Percentiles rank a stretch among this genome's conserved stretches.
phyloP scores from a whole-genome alignment of 2,329 filamentous ascomycete genomes.

The Aureobasidium sp. region DNA sequence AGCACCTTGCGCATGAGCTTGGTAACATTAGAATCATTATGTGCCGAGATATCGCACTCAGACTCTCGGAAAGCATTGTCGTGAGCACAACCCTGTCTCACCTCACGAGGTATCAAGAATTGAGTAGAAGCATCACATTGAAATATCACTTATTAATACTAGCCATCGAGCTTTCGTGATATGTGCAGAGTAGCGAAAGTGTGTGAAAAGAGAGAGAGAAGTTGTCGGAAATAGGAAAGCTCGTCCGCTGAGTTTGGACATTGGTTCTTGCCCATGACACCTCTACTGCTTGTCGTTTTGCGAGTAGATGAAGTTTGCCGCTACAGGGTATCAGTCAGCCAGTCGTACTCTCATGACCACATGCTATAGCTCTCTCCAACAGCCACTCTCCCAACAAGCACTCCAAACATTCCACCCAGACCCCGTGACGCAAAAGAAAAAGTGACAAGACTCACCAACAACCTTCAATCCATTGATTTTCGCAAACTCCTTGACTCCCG shows the following conservation, averaged over 20 bases:
- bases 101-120: not conserved
- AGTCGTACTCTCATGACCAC: not conserved
- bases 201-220: not conserved
- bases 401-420: not conserved
- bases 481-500: constrained; percentile 46
- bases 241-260: too few relatives aligned
- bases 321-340: constrained; percentile 17
- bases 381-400: not conserved
- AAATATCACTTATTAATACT: too few relatives aligned
- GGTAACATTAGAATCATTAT: not conserved
- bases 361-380: too few relatives aligned
- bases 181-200: not conserved
- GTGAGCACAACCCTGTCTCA: not conserved
- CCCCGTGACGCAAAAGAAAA: not conserved
- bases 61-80: not conserved
- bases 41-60: not conserved
- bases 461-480: constrained; percentile 39
- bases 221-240: not conserved
- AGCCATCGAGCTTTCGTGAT: too few relatives aligned
- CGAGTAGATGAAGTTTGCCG: constrained; percentile 40
- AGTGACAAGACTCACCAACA: constrained; percentile 30
- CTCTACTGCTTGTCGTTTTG: constrained; percentile 41
- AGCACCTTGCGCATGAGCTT: not conserved
- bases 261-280: too few relatives aligned
- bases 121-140: not conserved